Percentiles rank a stretch among this genome's conserved stretches.
These are phyloP conservation scores for Gaertneriomyces semiglobifer DNA, from an alignment of 192 early-diverging fungal genomes.

Conservation along the genomic window DNA sequence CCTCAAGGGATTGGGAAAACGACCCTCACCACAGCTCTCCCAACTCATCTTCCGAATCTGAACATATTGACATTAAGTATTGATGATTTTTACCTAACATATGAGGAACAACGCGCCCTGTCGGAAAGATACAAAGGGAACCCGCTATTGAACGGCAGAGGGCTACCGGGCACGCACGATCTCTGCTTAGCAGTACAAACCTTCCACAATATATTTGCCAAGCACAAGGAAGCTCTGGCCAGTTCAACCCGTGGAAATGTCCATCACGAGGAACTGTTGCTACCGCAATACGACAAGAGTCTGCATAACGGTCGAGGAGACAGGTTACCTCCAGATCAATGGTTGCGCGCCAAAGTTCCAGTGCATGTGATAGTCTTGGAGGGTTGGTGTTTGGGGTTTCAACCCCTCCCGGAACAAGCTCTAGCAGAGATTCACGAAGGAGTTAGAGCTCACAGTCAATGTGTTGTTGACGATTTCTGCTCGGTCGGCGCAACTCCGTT, in stretches of 20 bases:
- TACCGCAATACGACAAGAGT: conserved; percentile 84
- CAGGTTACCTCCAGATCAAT: conserved; percentile 55
- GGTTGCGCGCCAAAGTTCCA: conserved; percentile 52
- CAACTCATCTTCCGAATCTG: neutral
- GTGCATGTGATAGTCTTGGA: conserved; percentile 85
- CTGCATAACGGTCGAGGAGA: conserved; percentile 75
- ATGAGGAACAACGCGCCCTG: conserved; percentile 58
- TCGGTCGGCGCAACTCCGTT: neutral
- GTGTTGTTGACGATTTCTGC: neutral
- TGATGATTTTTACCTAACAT: conserved; percentile 84
- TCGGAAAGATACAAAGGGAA: conserved; percentile 50
- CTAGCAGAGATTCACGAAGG: neutral
- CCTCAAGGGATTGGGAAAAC: conserved; percentile 76
- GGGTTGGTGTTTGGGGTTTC: conserved; percentile 89
- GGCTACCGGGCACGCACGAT: conserved; percentile 91
- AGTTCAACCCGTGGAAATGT: neutral
- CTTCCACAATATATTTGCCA: conserved; percentile 43
- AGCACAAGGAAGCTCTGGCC: conserved; percentile 15
- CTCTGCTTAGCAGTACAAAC: conserved; percentile 56
- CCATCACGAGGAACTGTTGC: neutral
- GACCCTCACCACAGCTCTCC: conserved; percentile 26
- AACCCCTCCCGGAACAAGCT: neutral
- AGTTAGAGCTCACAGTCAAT: no score
- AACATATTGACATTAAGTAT: conserved; percentile 27
- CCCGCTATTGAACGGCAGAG: conserved; percentile 73